Evolutionary conservation across 306 rosid genomes (phyloP), one percentile per base, ranked within the genome.

Genomic region (Canavalia gladiata): DNA sequence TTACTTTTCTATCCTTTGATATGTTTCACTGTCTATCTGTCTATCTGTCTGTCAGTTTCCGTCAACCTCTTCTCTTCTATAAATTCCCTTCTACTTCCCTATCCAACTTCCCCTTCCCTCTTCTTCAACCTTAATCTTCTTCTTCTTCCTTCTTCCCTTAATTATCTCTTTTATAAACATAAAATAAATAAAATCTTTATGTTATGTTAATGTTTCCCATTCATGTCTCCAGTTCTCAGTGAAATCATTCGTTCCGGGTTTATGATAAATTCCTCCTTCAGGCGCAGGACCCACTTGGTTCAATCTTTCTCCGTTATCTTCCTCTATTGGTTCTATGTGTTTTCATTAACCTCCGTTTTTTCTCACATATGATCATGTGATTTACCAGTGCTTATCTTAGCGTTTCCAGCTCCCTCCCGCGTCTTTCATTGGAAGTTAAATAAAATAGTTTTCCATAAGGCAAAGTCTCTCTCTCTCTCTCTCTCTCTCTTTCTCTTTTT

Each of bases 281-380:
- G 97, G 71, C 97, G 95, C 82, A 88, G 93, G 80, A 92, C 98
- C 79, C 98, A 92, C 73, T 66, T 94, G 30, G 97, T 94, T 87
- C 98, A 94, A 83, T 94, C 98, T 62, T 92, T 94, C 91, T 94
- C 98, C 3, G 96, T 94, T 29, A 90, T 92, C 11, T 94, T 94
- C 84, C 97, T 94, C 39, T 88, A 94, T 86, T 94, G 98, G 98
- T 94, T 94, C 84, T 94, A 94, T 66, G 98, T 91, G 42, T 94
- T 94, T 41, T 94, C 98, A 76, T 79, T 84, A 86, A 80, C 66
- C 70, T 8, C 10, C 63, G 8, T 1, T 39, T 33, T 42, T 30
- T 67, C 30, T 46, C 76, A 1, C 30, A 6, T 31, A 64, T 28
- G 4, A 46, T 41, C 45, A 76, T 63, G n/a, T 86, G 86, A 49